Base-by-base conservation (phyloP, 2,329 filamentous ascomycete genomes). In the Helotiales sp. region DNA sequence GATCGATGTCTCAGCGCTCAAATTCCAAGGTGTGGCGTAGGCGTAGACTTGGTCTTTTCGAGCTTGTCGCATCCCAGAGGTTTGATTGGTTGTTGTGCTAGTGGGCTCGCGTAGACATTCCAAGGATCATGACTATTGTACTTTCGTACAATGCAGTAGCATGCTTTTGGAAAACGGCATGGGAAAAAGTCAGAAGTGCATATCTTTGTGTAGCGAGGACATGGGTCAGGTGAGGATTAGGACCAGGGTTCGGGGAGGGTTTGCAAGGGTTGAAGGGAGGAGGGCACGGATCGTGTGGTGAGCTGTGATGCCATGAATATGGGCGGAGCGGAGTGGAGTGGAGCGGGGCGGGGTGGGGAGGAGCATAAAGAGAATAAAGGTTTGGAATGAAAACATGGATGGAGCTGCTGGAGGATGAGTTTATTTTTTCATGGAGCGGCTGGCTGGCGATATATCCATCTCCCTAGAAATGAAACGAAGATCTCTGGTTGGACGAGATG, bases 181-280 rank as follows among this genome's bases (percentile, higher is more conserved):
- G 13, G 6, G 17, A 54, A n/a, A 47, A 54, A 20, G 24, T 64
- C 60, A 55, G 22, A 60, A 55, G 63, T 34, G 49, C 57, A 64
- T 30, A 26, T 61, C n/a, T 52, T 61, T 49, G 61, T 64, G 47
- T 54, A 67, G 65, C 65, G 61, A 67, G 59, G 11, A 17, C 52
- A n/a, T n/a, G n/a, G n/a, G n/a, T n/a, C n/a, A n/a, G n/a, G n/a
- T n/a, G n/a, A n/a, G n/a, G n/a, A n/a, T n/a, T n/a, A n/a, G n/a
- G n/a, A n/a, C n/a, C n/a, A n/a, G n/a, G n/a, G n/a, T n/a, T n/a
- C n/a, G 57, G 57, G 11, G 20, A 45, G n/a, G 43, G 34, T 22
- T 17, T 26, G n/a, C 15, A 17, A 13, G 15, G 15, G 2, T 2
- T 1, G 30, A 43, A 11, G 37, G 37, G 37, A 43, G 17, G 40